Evolutionary conservation across 768 basidiomycete species (phyloP).

Genomic region (Suillus discolor): DNA sequence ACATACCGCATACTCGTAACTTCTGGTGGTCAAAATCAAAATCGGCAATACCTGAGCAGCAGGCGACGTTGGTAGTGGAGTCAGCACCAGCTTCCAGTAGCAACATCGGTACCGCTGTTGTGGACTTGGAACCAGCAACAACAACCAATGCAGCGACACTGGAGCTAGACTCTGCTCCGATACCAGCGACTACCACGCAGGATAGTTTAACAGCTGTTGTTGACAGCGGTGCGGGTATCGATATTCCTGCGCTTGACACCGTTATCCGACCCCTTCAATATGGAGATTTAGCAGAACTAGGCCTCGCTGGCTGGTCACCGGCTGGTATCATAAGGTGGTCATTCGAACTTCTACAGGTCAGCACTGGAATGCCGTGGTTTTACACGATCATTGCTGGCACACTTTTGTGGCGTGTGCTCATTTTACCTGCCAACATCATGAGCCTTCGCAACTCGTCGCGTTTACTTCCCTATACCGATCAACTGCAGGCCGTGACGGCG

Average conservation of each 20-base stretch:
- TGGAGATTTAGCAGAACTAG: conserved; percentile 73
- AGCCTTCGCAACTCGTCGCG: conserved; percentile 56
- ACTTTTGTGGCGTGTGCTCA: conserved; percentile 56
- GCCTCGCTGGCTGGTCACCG: conserved; percentile 63
- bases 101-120: neutral
- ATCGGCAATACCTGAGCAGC: conserved; percentile 11
- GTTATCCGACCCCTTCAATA: conserved; percentile 57
- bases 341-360: conserved; percentile 69
- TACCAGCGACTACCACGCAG: conserved; percentile 2
- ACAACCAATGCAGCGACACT: neutral
- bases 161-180: neutral
- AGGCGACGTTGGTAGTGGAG: conserved; percentile 9
- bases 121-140: conserved; percentile 3
- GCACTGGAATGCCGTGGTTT: conserved; percentile 79
- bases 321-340: conserved; percentile 63
- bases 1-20: conserved; percentile 23
- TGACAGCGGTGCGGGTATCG: conserved; percentile 8
- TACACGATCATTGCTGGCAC: conserved; percentile 75
- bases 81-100: conserved; percentile 1
- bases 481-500: conserved; percentile 55
- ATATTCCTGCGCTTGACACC: conserved; percentile 26
- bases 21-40: conserved; percentile 38
- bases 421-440: conserved; percentile 63
- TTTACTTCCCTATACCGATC: conserved; percentile 39
- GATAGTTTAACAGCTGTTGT: neutral